Base-by-base conservation (phyloP, 78 protist species). In the Dictyostelium intermedium region DNA sequence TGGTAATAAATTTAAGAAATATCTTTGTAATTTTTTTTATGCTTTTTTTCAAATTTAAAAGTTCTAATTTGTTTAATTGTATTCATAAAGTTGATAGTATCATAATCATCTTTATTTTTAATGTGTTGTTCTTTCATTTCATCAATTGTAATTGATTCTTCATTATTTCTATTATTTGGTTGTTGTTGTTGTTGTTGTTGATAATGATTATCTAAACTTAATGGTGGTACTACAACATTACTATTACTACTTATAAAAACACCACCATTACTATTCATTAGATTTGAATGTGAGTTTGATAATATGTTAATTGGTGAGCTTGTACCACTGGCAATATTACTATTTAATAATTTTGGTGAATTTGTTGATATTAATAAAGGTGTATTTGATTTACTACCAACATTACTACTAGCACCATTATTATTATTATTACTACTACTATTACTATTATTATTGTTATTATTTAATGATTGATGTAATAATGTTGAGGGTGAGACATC, bases 31-130 rank as follows among this genome's bases (percentile, higher is more conserved):
- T 50, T 43, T 78, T 80, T 89, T 56, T 89, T 89, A 34, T 80
- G 87, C 35, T 80, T 89, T 74, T 80, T 89, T 89, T 89, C 43
- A 39, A 89, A 89, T 50, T 89, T 89, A 47, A 89, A 89, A 34
- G 66, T 37, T 50, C 56, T n/a, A 30, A 89, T 89, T 66, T 89
- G 87, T 61, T 35, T 34, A 27, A 89, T 89, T 32, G 81, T 60
- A 13, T 83, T 60, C 18, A 83, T 20, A 66, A 83, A 66, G 74
- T 66, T 66, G 3, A 66, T 66, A 11, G 20, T 66, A 27, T 66
- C 74, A 41, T 66, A 5, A 37, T 66, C 79, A 9, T 83, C 89
- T 34, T 41, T 47, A 25, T 77, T 32, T 73, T 18, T 73, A n/a
- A 18, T 73, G 20, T 73, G 27, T 73, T 73, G 66, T 56, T 4